Conservation (phyloP, 768 basidiomycete genomes). For the Pleurotus platypus region DNA sequence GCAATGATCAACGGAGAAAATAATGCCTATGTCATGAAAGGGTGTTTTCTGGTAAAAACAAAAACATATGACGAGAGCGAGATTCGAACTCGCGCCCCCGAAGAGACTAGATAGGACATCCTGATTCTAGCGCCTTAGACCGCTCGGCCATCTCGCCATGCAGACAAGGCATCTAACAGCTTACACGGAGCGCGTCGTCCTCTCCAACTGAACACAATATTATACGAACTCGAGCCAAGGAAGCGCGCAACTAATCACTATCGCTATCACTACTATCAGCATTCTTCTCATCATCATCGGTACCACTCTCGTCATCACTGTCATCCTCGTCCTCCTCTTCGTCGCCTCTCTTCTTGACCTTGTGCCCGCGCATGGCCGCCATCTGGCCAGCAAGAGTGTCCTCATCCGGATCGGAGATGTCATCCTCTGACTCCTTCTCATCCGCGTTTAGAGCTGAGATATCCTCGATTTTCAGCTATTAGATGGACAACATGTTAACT, state of each 20-base stretch:
- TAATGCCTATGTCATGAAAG: no score
- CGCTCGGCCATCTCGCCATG: constrained; percentile 68
- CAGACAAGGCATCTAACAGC: background rate
- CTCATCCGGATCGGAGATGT: constrained; percentile 97
- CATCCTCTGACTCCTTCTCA: constrained; percentile 72
- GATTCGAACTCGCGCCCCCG: constrained; percentile 16
- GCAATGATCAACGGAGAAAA: no score
- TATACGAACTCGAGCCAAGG: no score
- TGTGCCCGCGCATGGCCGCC: constrained; percentile 89
- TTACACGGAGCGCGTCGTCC: no score
- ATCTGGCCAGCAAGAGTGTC: constrained; percentile 96
- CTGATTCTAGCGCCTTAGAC: constrained; percentile 55
- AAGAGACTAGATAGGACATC: constrained; percentile 13
- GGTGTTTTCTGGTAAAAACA: no score
- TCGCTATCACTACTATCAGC: constrained; percentile 57
- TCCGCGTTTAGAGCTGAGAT: constrained; percentile 51
- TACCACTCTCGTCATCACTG: constrained; percentile 47
- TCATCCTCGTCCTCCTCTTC: constrained; percentile 36
- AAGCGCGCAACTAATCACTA: constrained; percentile 28
- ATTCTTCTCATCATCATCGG: constrained; percentile 48
- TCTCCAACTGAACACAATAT: no score
- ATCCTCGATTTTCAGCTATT: constrained; percentile 82
- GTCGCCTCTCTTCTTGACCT: constrained; percentile 62
- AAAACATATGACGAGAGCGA: constrained; percentile 11
- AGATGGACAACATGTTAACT: constrained; percentile 11